Percentiles rank a stretch among this genome's conserved stretches.
Evolutionary conservation across 1,139 yeast genomes (phyloP).

Genomic region (Candida dubliniensis): DNA sequence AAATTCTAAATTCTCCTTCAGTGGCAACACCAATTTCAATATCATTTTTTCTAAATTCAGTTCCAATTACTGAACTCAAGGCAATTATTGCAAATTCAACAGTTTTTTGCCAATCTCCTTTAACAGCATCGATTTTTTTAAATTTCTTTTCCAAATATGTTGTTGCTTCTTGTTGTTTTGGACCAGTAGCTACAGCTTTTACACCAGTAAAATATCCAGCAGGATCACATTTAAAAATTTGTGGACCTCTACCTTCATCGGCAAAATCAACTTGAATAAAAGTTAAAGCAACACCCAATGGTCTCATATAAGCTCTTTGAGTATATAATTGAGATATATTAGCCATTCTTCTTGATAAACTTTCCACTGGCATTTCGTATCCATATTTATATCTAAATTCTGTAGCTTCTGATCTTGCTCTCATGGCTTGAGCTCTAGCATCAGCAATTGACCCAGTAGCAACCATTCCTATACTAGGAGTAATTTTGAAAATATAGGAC

Average conservation of each 20-base stretch:
- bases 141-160: constrained; percentile 89
- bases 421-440: constrained; percentile 84
- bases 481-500: constrained; percentile 78
- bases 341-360: constrained; percentile 92
- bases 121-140: constrained; percentile 69
- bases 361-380: constrained; percentile 95
- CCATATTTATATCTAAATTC: constrained; percentile 94
- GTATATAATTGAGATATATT: constrained; percentile 93
- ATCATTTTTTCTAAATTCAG: constrained; percentile 91
- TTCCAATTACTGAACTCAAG: constrained; percentile 81
- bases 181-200: constrained; percentile 94
- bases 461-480: constrained; percentile 83
- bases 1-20: constrained; percentile 62
- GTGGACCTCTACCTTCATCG: constrained; percentile 91
- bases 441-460: constrained; percentile 97
- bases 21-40: constrained; percentile 91
- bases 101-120: constrained; percentile 86
- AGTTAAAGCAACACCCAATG: constrained; percentile 89
- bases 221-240: constrained; percentile 90
- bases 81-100: constrained; percentile 89
- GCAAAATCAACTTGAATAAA: constrained; percentile 66
- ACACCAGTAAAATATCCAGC: constrained; percentile 94
- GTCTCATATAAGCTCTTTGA: constrained; percentile 99
- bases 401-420: constrained; percentile 93
- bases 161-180: constrained; percentile 94